These are phyloP conservation scores for Nannochloropsis salina DNA, from an alignment of 108 stramenopile genomes.

Conservation along the genomic window DNA sequence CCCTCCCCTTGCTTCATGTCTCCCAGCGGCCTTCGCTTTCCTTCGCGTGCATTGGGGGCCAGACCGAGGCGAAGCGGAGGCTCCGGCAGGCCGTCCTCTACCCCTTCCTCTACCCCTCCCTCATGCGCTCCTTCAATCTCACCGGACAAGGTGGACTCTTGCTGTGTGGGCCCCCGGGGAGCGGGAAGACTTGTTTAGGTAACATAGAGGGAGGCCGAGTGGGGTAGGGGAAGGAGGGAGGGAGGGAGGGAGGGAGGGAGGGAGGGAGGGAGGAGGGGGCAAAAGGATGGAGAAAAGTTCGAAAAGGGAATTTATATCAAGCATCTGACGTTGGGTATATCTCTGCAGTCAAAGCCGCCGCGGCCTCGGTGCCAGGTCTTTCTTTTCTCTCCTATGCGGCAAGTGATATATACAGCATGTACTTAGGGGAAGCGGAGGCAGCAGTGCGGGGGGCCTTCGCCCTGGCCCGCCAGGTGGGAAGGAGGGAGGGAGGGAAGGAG, in stretches of 20 bases:
- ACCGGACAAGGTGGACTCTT: conserved; percentile 29
- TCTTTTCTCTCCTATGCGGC: neutral
- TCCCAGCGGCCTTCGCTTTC: neutral
- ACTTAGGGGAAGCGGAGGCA: conserved; percentile 44
- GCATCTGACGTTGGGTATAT: too few species aligned
- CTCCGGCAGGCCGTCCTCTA: conserved; percentile 39
- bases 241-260: neutral
- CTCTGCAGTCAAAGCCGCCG: neutral
- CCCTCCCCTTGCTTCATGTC: neutral
- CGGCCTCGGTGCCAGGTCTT: neutral
- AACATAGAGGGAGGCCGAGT: conserved; percentile 1
- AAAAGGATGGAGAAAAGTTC: neutral
- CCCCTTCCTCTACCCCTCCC: conserved; percentile 23
- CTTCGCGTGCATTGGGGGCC: neutral
- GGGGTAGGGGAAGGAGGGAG: neutral
- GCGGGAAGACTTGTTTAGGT: conserved; percentile 37
- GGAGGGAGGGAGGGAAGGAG: neutral
- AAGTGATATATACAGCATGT: conserved; percentile 33
- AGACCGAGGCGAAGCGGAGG: conserved; percentile 27
- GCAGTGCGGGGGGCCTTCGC: conserved; percentile 34
- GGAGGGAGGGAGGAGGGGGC: neutral
- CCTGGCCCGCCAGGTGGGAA: conserved; percentile 23
- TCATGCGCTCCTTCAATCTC: conserved; percentile 23
- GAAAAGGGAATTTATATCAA: too few species aligned
- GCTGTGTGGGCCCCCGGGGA: conserved; percentile 37